Conservation (phyloP, 2,329 filamentous ascomycete genomes). For the Mariannaea elegans region DNA sequence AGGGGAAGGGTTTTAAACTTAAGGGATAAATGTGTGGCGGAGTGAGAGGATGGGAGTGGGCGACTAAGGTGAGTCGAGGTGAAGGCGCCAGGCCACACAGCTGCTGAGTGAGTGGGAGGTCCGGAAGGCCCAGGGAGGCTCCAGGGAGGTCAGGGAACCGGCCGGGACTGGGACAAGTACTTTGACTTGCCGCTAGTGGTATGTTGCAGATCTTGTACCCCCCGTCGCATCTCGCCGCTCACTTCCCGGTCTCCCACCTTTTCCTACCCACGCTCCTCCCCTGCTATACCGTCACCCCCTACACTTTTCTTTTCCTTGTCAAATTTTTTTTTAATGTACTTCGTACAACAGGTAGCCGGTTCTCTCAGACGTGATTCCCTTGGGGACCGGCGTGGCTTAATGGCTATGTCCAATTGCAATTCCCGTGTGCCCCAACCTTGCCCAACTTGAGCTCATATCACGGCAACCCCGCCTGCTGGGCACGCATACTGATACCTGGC, state of each 20-base stretch:
- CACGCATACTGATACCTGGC: constrained; percentile 1
- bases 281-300: constrained; percentile 5
- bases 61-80: constrained; percentile 33
- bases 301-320: not conserved
- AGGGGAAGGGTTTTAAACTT: constrained; percentile 34
- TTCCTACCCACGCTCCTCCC: not conserved
- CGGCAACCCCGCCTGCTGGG: constrained; percentile 9
- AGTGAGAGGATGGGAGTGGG: constrained; percentile 19
- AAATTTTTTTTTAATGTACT: not conserved
- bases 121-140: constrained; percentile 13
- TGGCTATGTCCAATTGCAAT: constrained; percentile 30
- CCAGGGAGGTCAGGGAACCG: constrained; percentile 21
- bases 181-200: constrained; percentile 13
- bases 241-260: constrained; percentile 10
- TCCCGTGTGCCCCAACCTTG: constrained; percentile 19
- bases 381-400: constrained; percentile 4
- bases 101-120: constrained; percentile 23
- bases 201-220: constrained; percentile 10
- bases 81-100: constrained; percentile 25
- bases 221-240: constrained; percentile 14
- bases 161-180: constrained; percentile 25
- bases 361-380: too few relatives aligned
- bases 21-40: constrained; percentile 28
- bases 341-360: too few relatives aligned
- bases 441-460: constrained; percentile 20